phyloP scores from a whole-genome alignment of 805 yeast species.

The Starmerella bacillaris region DNA sequence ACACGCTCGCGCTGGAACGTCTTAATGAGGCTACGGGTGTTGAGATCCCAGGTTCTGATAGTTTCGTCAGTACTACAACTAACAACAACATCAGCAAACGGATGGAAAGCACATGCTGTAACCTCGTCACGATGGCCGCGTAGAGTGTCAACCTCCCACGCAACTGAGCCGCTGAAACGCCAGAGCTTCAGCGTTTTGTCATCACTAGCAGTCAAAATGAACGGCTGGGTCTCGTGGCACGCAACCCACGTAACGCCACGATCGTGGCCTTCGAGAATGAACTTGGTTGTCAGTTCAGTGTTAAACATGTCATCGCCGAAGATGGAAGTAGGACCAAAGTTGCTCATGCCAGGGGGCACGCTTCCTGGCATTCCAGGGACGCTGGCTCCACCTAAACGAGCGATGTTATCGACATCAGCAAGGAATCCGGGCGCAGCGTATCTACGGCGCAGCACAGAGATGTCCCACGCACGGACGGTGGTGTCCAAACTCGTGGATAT shows the following conservation, averaged over 20 bases:
- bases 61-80: conserved; percentile 95
- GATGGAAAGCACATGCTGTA: conserved; percentile 77
- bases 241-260: conserved; percentile 98
- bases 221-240: conserved; percentile 90
- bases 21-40: conserved; percentile 56
- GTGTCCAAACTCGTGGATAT: conserved; percentile 94
- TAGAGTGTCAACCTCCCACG: conserved; percentile 98
- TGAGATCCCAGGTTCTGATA: conserved; percentile 89
- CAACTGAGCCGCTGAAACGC: conserved; percentile 95
- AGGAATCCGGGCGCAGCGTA: conserved; percentile 49
- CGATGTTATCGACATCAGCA: neutral
- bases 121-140: conserved; percentile 95
- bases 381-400: conserved; percentile 3
- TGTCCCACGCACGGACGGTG: conserved; percentile 98
- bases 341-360: conserved; percentile 2
- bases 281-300: conserved; percentile 84
- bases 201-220: conserved; percentile 90
- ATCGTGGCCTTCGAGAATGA: conserved; percentile 92
- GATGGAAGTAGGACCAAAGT: neutral
- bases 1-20: conserved; percentile 87
- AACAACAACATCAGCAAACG: conserved; percentile 74
- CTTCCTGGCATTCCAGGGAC: conserved; percentile 6
- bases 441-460: conserved; percentile 80
- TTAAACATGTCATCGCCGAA: conserved; percentile 58
- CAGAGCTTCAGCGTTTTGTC: conserved; percentile 88